A percentile compares a stretch with the other conserved stretches of the same genome.
These are phyloP conservation scores for Eimeria necatrix DNA, from an alignment of 169 alveolate species.

Conservation along the genomic window DNA sequence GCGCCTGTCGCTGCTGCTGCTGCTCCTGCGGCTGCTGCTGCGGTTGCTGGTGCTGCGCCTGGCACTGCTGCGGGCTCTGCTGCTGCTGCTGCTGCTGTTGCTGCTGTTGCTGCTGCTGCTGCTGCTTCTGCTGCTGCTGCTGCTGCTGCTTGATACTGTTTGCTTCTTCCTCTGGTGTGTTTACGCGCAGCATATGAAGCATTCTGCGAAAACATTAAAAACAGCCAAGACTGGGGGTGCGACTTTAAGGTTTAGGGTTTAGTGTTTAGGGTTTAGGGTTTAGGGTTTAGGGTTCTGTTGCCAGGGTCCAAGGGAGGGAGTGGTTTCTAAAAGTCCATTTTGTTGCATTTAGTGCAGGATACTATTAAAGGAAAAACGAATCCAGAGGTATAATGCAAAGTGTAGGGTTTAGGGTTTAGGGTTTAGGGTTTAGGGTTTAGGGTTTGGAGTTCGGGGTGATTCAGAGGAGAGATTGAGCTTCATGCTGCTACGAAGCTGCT, in stretches of 20 bases:
- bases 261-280: too few species aligned
- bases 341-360: too few species aligned
- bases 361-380: too few species aligned
- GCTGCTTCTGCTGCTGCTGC: neutral
- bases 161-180: too few species aligned
- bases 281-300: too few species aligned
- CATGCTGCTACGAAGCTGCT: neutral
- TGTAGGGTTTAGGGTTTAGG: too few species aligned
- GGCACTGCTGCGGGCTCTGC: neutral
- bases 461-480: neutral
- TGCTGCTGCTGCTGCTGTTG: constrained; percentile 14
- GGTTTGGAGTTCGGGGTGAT: neutral
- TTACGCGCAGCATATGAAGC: constrained; percentile 39
- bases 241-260: too few species aligned
- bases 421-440: too few species aligned
- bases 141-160: neutral
- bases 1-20: neutral
- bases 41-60: neutral
- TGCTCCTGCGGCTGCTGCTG: neutral
- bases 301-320: neutral
- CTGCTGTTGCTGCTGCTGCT: constrained; percentile 6
- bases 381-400: too few species aligned
- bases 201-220: constrained; percentile 8
- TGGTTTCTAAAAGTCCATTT: neutral
- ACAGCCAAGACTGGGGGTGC: constrained; percentile 43